Base-by-base conservation (phyloP, 495 filamentous ascomycete genomes). In the Lichenothelia convexa region DNA sequence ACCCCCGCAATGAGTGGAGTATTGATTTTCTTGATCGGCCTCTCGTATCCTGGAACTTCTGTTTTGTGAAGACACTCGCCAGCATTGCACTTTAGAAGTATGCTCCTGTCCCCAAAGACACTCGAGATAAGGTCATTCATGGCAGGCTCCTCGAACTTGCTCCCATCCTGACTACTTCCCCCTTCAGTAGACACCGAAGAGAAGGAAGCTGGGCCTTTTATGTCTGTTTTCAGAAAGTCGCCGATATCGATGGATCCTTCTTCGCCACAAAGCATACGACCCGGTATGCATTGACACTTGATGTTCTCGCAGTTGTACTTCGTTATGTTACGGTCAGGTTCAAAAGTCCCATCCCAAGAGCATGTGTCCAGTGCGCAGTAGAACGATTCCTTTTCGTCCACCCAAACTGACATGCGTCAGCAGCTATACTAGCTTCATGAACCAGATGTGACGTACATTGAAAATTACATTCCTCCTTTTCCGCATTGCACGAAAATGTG, bases 1-100 rank as follows among this genome's bases (percentile, higher is more conserved):
- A 91, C 82, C 22, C 82, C 77, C 15, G 89, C 89, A 47, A 97
- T 95, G 31, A 97, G 63, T 8, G 91, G 89, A 0, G 86, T 97
- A 53, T 97, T 97, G 61, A 97, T 95, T 48, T 78, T 74, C 58
- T 94, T 94, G 34, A 95, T 63, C 3, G 86, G 80, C 27, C 83
- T 70, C 36, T 78, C 60, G 51, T 89, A 95, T 19, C 89, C 91
- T 8, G 89, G 89, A 15, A 93, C 77, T 40, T 94, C 81, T 7
- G 85, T 91, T 42, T 73, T 70, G 56, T 93, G 80, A 19, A 97
- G 60, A 63, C 89, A 97, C 55, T 97, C 89, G 38, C 89, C 89
- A 15, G 85, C 66, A 42, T 75, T 58, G 51, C 89, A 97, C 24
- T 73, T 64, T 32, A 97, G 57, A 26, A 74, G 67, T 43, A 97